Base-by-base conservation (phyloP, 805 yeast species). In the Komagataella mondaviorum region DNA sequence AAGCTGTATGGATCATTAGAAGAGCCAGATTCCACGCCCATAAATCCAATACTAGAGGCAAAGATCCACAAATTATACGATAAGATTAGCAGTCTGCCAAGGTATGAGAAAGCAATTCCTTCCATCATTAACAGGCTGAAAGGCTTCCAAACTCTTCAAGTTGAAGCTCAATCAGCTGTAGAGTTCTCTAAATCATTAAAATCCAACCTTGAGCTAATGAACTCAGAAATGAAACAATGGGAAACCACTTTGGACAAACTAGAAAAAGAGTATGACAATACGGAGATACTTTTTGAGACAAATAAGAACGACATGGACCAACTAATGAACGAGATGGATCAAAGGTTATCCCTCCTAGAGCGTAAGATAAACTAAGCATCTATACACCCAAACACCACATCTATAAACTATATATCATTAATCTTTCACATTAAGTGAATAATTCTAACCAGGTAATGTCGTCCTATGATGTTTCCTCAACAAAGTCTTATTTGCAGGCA, bases 401-500 rank as follows among this genome's bases (percentile, higher is more conserved):
- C 5, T 18, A 14, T 44, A 20, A 44, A 16, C 44, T 44, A 7
- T 44, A 18, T 44, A 18, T 44, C 46, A 44, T 44, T 20, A 44
- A 39, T 39, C 44, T 2, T n/a, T n/a, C 46, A 14, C 46, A 17
- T 44, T 17, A 17, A 44, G 46, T 18, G 46, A 18, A 17, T 18
- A 44, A 44, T n/a, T 44, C 4, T 44, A 17, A 7, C 17, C 46
- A 44, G 20, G n/a, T 3, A 23, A 77, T 77, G 81, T 68, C 78
- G 1, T 68, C 76, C 5, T 79, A 78, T 55, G 73, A 76, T 48
- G 84, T 74, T 6, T 69, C 76, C 12, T 83, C 90, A 1, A 83
- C 90, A 7, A 76, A 78, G 64, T 84, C 93, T 20, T 85, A 78
- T 64, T 78, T 85, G 85, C 77, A 77, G 61, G 91, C 93, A 17